A percentile compares a stretch with the other conserved stretches of the same genome.
These are phyloP conservation scores for Asterophora parasitica DNA, from an alignment of 768 basidiomycete genomes.

Conservation along the genomic window DNA sequence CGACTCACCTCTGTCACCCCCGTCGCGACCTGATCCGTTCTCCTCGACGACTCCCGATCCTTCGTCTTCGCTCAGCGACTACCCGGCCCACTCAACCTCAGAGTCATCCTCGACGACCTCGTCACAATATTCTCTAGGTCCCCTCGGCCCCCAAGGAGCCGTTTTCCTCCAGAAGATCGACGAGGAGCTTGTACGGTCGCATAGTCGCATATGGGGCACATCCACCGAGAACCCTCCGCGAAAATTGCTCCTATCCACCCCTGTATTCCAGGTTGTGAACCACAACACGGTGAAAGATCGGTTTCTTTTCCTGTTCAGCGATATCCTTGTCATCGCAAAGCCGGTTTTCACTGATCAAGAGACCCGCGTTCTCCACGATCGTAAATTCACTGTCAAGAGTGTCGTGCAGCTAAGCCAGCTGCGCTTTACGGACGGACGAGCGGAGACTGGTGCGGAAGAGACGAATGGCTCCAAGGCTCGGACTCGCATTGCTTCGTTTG, in stretches of 20 bases:
- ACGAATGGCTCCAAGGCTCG: conserved; percentile 33
- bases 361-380: conserved; percentile 60
- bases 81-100: conserved; percentile 64
- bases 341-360: conserved; percentile 73
- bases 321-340: conserved; percentile 91
- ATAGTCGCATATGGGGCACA: conserved; percentile 54
- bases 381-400: conserved; percentile 85
- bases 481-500: conserved; percentile 69
- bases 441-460: conserved; percentile 43
- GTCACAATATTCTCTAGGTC: conserved; percentile 55
- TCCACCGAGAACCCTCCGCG: conserved; percentile 83
- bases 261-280: conserved; percentile 92
- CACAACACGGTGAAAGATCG: conserved; percentile 93
- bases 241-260: conserved; percentile 76
- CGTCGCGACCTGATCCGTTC: conserved; percentile 50
- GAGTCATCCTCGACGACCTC: conserved; percentile 71
- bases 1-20: conserved; percentile 34
- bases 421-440: conserved; percentile 65
- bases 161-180: conserved; percentile 66
- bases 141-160: conserved; percentile 38
- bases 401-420: conserved; percentile 74
- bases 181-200: conserved; percentile 59
- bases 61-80: conserved; percentile 70
- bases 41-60: conserved; percentile 73
- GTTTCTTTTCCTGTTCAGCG: conserved; percentile 95